A percentile compares a stretch with the other conserved stretches of the same genome.
These are phyloP conservation scores for Fusarium tjaetaba DNA, from an alignment of 2,329 filamentous ascomycete species.

Conservation along the genomic window DNA sequence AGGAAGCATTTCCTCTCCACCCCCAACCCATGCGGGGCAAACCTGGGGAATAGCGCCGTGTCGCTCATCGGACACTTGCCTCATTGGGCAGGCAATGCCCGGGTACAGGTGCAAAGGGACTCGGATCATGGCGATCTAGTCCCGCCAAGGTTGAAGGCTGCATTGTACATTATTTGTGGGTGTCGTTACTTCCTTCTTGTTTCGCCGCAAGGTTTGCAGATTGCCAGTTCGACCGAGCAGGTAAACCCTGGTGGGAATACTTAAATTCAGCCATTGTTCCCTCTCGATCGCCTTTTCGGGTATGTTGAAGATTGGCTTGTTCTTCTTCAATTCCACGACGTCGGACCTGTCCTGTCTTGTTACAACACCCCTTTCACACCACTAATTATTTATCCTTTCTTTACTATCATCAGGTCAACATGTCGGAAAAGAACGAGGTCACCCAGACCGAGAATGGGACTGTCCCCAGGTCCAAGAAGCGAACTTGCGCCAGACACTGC, in stretches of 20 bases:
- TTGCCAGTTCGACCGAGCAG: conserved; percentile 14
- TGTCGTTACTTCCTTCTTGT: conserved; percentile 21
- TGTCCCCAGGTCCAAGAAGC: conserved; percentile 48
- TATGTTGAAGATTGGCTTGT: conserved; percentile 26
- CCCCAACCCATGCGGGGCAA: conserved; percentile 41
- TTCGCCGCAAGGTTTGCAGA: conserved; percentile 15
- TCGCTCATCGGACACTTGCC: conserved; percentile 39
- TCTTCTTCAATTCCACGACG: conserved; percentile 16
- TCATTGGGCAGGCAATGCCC: conserved; percentile 39
- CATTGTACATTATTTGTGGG: conserved; percentile 5
- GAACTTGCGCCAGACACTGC: conserved; percentile 58
- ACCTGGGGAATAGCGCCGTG: conserved; percentile 42
- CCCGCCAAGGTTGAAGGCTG: conserved; percentile 24
- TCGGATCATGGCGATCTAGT: conserved; percentile 42
- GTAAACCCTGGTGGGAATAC: conserved; percentile 24
- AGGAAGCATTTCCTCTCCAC: conserved; percentile 19
- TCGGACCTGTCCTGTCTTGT: conserved; percentile 5
- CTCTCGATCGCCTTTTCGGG: background rate
- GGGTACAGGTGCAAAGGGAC: conserved; percentile 42
- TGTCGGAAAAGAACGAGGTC: conserved; percentile 53
- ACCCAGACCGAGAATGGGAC: conserved; percentile 49
- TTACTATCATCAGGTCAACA: conserved; percentile 30
- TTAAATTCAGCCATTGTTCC: conserved; percentile 39
- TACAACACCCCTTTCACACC: background rate
- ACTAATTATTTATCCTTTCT: background rate